These are phyloP conservation scores for Diaporthe amygdali DNA, from an alignment of 2,329 filamentous ascomycete genomes.

Conservation along the genomic window DNA sequence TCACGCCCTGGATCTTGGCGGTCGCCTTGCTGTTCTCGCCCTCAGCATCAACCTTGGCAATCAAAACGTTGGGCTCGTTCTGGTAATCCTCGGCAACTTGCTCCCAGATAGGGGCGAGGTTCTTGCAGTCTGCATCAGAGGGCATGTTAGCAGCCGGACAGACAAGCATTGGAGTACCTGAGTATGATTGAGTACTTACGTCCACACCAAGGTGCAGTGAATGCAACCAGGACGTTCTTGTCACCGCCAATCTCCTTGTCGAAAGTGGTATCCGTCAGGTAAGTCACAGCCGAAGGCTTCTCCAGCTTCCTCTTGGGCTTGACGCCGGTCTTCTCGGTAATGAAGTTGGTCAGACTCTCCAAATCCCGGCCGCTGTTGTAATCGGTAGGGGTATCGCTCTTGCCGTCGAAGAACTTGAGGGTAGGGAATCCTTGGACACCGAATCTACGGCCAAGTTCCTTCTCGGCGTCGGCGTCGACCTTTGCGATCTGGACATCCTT, in stretches of 20 bases:
- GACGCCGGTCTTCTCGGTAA: constrained; percentile 85
- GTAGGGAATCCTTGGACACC: constrained; percentile 95
- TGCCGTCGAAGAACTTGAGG: constrained; percentile 96
- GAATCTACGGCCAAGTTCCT: constrained; percentile 81
- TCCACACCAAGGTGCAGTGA: constrained; percentile 98
- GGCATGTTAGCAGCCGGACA: constrained; percentile 19
- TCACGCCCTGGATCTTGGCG: constrained; percentile 77
- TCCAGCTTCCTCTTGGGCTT: constrained; percentile 79
- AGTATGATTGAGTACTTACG: constrained; percentile 69
- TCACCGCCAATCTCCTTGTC: constrained; percentile 78
- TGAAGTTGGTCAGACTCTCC: constrained; percentile 81
- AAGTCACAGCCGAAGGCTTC: constrained; percentile 75
- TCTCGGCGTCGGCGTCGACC: constrained; percentile 92
- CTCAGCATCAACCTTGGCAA: constrained; percentile 97
- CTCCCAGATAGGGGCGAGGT: constrained; percentile 89
- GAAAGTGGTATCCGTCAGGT: constrained; percentile 83
- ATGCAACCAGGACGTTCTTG: constrained; percentile 91
- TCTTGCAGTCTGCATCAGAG: constrained; percentile 83
- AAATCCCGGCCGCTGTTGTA: constrained; percentile 89
- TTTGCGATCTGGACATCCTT: constrained; percentile 86
- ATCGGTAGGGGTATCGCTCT: constrained; percentile 82
- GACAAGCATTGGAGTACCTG: too few relatives aligned
- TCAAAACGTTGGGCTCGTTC: constrained; percentile 77
- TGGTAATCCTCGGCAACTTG: constrained; percentile 81
- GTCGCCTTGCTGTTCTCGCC: constrained; percentile 81